Base-by-base conservation (phyloP, 129 eudicot genomes). In the Kitagawia praeruptora region DNA sequence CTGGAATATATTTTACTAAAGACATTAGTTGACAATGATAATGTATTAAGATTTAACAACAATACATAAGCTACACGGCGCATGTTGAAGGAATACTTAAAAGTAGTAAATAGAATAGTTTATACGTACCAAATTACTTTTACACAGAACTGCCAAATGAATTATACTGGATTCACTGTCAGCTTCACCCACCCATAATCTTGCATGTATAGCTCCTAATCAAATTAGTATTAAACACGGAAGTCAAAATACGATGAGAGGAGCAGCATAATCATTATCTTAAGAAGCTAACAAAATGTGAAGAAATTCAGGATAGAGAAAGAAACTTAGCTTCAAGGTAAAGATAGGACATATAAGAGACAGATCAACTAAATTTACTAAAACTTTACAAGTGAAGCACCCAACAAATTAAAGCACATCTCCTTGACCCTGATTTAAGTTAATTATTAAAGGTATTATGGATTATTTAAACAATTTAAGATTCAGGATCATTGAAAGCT, bases 131-230 rank as follows among this genome's bases (percentile, higher is more conserved):
- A 70, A 37, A 82, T 80, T 80, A 54, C 83, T 79, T 71, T 83
- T 87, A 76, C 80, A 88, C 53, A 86, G 84, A 70, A 95, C 78
- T 23, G 91, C 99, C 79, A 95, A 45, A 79, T 90, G 90, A 84
- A 95, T 54, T 37, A 21, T 38, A 78, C 82, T 79, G 51, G 91
- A 74, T 78, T 82, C 87, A 80, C 44, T 77, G 81, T 78, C 74
- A 58, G 81, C 81, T 81, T 88, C 93, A 40, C 99, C 96, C 78
- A 91, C 90, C 96, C 97, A 95, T 54, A 92, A 81, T 82, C 83
- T 88, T 53, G 75, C 78, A 83, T 81, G 85, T 42, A 75, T 77
- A 83, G 88, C 75, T 80, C 96, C 99, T 95, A 89, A 83, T 69
- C 38, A 83, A 64, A 78, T 8, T 80, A 25, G 69, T 67, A 80